These are phyloP conservation scores for Phyllosticta citriasiana DNA, from an alignment of 2,329 filamentous ascomycete genomes.

Conservation along the genomic window DNA sequence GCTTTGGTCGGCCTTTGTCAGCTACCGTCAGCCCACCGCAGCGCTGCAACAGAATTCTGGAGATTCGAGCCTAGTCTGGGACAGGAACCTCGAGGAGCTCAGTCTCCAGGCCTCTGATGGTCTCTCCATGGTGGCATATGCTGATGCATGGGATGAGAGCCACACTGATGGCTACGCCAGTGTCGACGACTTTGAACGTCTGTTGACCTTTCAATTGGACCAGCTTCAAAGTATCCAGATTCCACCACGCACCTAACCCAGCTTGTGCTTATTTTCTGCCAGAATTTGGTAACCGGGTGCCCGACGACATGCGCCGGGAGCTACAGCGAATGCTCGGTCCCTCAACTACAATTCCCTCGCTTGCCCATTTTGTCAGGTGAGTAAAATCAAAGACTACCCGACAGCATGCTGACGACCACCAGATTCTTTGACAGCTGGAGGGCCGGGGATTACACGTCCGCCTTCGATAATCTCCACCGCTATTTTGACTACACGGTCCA, in stretches of 20 bases:
- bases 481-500: conserved; percentile 98
- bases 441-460: conserved; percentile 77
- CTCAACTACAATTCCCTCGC: conserved; percentile 57
- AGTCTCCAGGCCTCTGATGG: conserved; percentile 42
- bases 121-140: conserved; percentile 43
- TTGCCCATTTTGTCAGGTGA: conserved; percentile 66
- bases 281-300: conserved; percentile 71
- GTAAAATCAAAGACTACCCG: neutral
- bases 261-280: neutral
- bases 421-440: conserved; percentile 89
- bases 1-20: conserved; percentile 75
- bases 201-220: conserved; percentile 81
- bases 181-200: conserved; percentile 66
- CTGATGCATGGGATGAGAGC: conserved; percentile 24
- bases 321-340: conserved; percentile 60
- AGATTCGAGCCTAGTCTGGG: conserved; percentile 33
- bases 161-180: conserved; percentile 44
- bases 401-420: neutral
- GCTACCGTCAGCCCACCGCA: conserved; percentile 68
- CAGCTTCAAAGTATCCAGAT: conserved; percentile 65
- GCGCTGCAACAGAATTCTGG: conserved; percentile 39
- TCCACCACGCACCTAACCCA: too few species aligned
- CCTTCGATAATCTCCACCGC: conserved; percentile 82
- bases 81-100: conserved; percentile 52
- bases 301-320: conserved; percentile 60